A percentile compares a stretch with the other conserved stretches of the same genome.
phyloP scores from a whole-genome alignment of 345 rosid species.

The Capsella bursapastoris region DNA sequence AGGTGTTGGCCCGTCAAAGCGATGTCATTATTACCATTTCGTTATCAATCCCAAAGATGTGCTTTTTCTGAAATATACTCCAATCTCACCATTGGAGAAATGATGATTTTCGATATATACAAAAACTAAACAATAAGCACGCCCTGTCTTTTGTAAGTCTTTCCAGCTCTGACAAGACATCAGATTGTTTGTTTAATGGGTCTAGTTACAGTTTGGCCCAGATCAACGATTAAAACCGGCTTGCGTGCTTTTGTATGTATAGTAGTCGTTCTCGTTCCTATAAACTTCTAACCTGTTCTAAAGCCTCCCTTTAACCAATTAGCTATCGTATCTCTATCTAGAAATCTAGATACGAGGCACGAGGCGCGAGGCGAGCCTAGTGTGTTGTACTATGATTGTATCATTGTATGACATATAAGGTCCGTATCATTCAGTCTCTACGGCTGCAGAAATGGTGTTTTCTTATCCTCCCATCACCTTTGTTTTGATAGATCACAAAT shows the following conservation, averaged over 20 bases:
- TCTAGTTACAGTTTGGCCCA: no score
- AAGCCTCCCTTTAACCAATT: no score
- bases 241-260: no score
- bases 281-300: no score
- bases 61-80: no score
- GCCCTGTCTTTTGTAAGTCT: slow-evolving; percentile 23
- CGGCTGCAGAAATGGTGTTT: background rate
- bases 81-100: background rate
- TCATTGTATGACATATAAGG: background rate
- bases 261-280: no score
- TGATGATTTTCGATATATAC: slow-evolving; percentile 17
- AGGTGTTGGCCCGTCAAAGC: slow-evolving; percentile 12
- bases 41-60: slow-evolving; percentile 26
- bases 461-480: background rate
- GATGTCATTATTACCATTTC: background rate
- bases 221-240: no score
- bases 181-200: no score
- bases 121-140: slow-evolving; percentile 1
- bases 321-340: no score
- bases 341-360: no score
- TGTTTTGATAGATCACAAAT: background rate
- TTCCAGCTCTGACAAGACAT: no score
- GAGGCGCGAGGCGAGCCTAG: background rate
- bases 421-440: background rate
- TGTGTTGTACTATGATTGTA: background rate